Conservation (phyloP, 352 stramenopile genomes). For the Phytopythium cucurbitacearum region DNA sequence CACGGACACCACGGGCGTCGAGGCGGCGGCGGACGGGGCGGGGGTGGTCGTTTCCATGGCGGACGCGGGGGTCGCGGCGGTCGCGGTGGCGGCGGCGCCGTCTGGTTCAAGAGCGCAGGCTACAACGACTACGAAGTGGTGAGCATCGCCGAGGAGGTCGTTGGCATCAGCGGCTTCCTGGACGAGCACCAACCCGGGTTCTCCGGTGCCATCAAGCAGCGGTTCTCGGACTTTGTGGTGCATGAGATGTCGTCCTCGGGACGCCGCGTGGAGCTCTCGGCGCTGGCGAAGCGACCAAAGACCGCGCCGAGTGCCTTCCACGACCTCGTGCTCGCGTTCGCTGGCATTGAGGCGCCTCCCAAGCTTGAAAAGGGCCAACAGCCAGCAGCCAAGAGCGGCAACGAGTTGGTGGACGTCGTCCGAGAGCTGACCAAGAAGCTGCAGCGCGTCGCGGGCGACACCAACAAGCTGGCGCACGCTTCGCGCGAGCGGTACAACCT, state of each 20-base stretch:
- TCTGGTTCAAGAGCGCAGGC: constrained; percentile 53
- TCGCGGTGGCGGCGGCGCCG: constrained; percentile 4
- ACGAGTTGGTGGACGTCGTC: constrained; percentile 7
- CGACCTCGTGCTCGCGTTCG: constrained; percentile 33
- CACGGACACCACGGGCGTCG: constrained; percentile 14
- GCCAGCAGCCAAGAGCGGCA: background rate
- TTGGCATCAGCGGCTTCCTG: constrained; percentile 57
- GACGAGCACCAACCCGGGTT: constrained; percentile 35
- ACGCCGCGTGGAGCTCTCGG: constrained; percentile 29
- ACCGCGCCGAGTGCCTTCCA: constrained; percentile 24
- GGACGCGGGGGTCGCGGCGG: constrained; percentile 10
- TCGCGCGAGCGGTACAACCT: constrained; percentile 48
- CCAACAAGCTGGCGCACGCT: constrained; percentile 15
- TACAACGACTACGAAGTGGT: constrained; percentile 64
- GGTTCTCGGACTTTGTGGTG: constrained; percentile 84
- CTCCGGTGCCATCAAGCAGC: constrained; percentile 70
- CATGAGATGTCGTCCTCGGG: constrained; percentile 45
- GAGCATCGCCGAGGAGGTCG: constrained; percentile 57
- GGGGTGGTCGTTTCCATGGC: constrained; percentile 12
- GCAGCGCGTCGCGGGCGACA: constrained; percentile 11
- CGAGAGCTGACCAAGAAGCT: constrained; percentile 21
- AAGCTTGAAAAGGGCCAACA: constrained; percentile 1
- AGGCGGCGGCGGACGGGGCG: constrained; percentile 15
- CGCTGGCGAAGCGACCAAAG: constrained; percentile 35
- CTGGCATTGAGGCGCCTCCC: constrained; percentile 5